Evolutionary conservation across 371 early-diverging fungal genomes (phyloP).

Genomic region (Mucor lusitanicus): DNA sequence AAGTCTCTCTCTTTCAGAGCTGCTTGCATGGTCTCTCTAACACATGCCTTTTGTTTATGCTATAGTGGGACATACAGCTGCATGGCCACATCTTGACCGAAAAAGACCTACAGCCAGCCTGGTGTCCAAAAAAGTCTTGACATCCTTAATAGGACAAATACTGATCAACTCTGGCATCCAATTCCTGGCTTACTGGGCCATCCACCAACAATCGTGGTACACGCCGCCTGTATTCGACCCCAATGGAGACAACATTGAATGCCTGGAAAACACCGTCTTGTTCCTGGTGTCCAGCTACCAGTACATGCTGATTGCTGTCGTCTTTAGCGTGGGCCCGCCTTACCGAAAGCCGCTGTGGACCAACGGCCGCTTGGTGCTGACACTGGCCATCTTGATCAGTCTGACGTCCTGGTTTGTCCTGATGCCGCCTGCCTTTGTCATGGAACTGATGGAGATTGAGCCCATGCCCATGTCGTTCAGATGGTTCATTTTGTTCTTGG

Average conservation of each 20-base stretch:
- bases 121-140: conserved; percentile 86
- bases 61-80: conserved; percentile 82
- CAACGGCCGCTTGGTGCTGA: conserved; percentile 75
- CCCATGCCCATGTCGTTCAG: conserved; percentile 52
- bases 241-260: conserved; percentile 68
- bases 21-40: too few species aligned
- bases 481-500: conserved; percentile 47
- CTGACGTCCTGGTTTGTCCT: conserved; percentile 55
- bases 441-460: conserved; percentile 59
- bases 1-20: conserved; percentile 21
- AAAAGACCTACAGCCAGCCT: conserved; percentile 94
- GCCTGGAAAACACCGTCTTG: conserved; percentile 88
- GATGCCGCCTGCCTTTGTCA: conserved; percentile 43
- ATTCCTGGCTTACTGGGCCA: conserved; percentile 65
- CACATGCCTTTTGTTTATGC: too few species aligned
- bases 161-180: conserved; percentile 81
- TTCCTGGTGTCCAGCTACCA: conserved; percentile 91
- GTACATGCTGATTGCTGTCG: conserved; percentile 87
- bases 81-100: conserved; percentile 68
- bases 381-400: conserved; percentile 45
- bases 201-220: conserved; percentile 74
- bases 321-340: conserved; percentile 94
- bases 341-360: conserved; percentile 81
- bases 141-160: conserved; percentile 89
- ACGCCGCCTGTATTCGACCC: conserved; percentile 63